These are phyloP conservation scores for Aspergillus conjunctus DNA, from an alignment of 495 filamentous ascomycete species.

Conservation along the genomic window DNA sequence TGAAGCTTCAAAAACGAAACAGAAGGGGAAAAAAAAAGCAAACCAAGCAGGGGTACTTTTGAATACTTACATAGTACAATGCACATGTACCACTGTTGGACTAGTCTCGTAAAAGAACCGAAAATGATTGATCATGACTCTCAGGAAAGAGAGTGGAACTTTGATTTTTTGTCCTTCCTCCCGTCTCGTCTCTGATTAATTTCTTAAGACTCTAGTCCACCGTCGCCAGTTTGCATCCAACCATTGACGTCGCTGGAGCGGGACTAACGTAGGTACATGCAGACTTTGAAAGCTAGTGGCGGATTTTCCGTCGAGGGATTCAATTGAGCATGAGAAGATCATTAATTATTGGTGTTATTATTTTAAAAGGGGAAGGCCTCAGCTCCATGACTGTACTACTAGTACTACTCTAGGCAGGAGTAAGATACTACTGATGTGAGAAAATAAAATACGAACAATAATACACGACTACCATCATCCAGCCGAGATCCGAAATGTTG, in stretches of 20 bases:
- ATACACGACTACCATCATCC: too few relatives aligned
- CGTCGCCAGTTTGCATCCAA: constrained; percentile 1
- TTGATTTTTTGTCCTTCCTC: not conserved
- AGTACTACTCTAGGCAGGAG: too few relatives aligned
- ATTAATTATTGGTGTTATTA: too few relatives aligned
- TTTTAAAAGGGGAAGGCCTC: too few relatives aligned
- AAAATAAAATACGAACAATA: too few relatives aligned
- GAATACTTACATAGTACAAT: not conserved
- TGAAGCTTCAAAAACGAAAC: not conserved
- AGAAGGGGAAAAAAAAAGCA: not conserved
- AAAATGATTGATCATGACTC: not conserved
- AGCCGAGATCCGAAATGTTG: constrained; percentile 6
- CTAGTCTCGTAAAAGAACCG: not conserved
- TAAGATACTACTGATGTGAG: too few relatives aligned
- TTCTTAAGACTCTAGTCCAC: not conserved
- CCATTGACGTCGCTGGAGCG: not conserved
- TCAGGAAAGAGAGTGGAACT: not conserved
- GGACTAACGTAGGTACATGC: constrained; percentile 27
- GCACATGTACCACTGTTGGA: not conserved
- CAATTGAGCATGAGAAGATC: not conserved
- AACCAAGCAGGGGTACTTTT: not conserved
- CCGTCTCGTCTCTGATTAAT: not conserved
- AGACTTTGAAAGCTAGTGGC: constrained; percentile 23
- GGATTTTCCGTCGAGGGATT: constrained; percentile 10
- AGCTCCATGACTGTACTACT: too few relatives aligned